A percentile compares a stretch with the other conserved stretches of the same genome.
These are phyloP conservation scores for Hymenoscyphus occultus DNA, from an alignment of 2,329 filamentous ascomycete genomes.

Conservation along the genomic window DNA sequence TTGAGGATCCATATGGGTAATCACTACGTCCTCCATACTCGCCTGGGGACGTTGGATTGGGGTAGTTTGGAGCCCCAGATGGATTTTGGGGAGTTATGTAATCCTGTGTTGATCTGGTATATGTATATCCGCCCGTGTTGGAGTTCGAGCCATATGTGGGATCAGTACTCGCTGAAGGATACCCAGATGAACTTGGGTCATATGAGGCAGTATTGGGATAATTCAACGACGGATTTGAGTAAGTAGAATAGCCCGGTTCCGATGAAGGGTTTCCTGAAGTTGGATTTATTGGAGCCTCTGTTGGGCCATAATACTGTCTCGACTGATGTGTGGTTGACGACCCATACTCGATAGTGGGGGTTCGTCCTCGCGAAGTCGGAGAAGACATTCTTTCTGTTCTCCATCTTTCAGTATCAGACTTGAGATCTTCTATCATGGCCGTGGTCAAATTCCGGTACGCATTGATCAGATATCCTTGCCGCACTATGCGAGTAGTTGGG, in stretches of 20 bases:
- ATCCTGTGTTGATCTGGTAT: background rate
- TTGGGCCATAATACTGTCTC: constrained; percentile 2
- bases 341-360: background rate
- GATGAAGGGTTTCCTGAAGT: background rate
- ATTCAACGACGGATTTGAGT: background rate
- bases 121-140: background rate
- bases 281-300: background rate
- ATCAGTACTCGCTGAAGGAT: background rate
- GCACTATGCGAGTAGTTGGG: background rate
- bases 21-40: background rate
- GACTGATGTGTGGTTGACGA: background rate
- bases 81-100: background rate
- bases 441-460: constrained; percentile 1
- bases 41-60: background rate
- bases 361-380: background rate
- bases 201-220: background rate
- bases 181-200: background rate
- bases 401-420: constrained; percentile 3
- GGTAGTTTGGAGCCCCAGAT: background rate
- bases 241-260: background rate
- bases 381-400: background rate
- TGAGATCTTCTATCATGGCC: constrained; percentile 5
- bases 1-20: background rate
- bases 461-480: constrained; percentile 2
- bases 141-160: background rate